phyloP scores from a whole-genome alignment of 495 filamentous ascomycete genomes.

The Penicillium steckii region DNA sequence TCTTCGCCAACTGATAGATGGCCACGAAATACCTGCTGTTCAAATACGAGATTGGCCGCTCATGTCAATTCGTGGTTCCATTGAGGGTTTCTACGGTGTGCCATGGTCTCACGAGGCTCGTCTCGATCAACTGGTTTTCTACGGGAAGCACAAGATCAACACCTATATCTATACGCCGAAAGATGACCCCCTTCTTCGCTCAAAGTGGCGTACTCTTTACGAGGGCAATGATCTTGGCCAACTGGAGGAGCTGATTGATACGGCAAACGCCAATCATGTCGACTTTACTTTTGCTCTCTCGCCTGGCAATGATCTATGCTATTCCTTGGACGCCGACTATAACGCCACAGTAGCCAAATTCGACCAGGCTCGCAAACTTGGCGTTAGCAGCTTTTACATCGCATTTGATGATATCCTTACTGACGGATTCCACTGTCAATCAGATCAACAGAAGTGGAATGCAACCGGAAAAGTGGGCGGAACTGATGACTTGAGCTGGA shows the following conservation, averaged over 20 bases:
- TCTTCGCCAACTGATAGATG: constrained; percentile 11
- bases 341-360: constrained; percentile 11
- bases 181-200: constrained; percentile 15
- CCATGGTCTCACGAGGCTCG: constrained; percentile 18
- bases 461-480: neutral
- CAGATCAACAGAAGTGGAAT: constrained; percentile 10
- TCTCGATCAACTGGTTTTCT: constrained; percentile 14
- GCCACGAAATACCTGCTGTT: constrained; percentile 5
- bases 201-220: constrained; percentile 16
- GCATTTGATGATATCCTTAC: constrained; percentile 14
- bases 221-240: constrained; percentile 6
- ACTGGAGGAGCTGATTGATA: constrained; percentile 12
- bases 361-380: constrained; percentile 11
- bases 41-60: constrained; percentile 18
- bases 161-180: constrained; percentile 19
- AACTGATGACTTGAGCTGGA: constrained; percentile 4
- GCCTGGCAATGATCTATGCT: constrained; percentile 13
- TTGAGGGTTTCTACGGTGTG: constrained; percentile 18
- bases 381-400: constrained; percentile 14
- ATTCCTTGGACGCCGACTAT: constrained; percentile 11
- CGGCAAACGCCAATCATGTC: constrained; percentile 15
- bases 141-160: constrained; percentile 19
- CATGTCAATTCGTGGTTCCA: constrained; percentile 18
- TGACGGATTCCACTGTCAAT: constrained; percentile 11
- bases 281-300: constrained; percentile 18